Evolutionary conservation across 2,329 filamentous ascomycete species (phyloP), one percentile per base, ranked within the genome.

Genomic region (Chaetomiaceae sp.): DNA sequence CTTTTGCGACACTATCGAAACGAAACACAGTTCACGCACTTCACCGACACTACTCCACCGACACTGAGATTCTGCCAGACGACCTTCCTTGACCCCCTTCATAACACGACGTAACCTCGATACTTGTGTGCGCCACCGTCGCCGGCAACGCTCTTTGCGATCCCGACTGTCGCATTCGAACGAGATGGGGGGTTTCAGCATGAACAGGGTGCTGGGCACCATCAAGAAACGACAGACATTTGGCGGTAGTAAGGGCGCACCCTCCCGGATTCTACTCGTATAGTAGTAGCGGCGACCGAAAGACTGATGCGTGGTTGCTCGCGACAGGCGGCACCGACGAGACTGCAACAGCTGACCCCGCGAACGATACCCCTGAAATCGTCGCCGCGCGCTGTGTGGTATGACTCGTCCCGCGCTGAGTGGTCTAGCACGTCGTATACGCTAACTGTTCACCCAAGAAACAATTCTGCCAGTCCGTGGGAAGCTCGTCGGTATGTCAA

Each of bases 401-500:
- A 80, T 67, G 80, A 71, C 23, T 27, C 18, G 20, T 21, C 30
- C 11, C n/a, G 44, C 33, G 13, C 23, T 18, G 48, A 32, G 40
- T 30, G 5, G 8, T n/a, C 33, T 11, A n/a, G 27, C 7, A 25
- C 30, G 41, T 30, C 13, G 27, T 9, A 20, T 7, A 18, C 50
- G 47, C 64, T 62, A 40, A 61, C 58, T 25, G 29, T n/a, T 30
- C 37, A 33, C 29, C 34, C 57, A 66, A 91, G 88, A 87, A 78
- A 76, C 78, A 82, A 40, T 95, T 95, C 68, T 95, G 89, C 76
- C 86, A 92, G 71, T 86, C 87, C 45, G 83, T 81, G 58, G 77
- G 79, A 53, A 79, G 80, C 65, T 73, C 75, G 60, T 70, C 77
- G 62, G 77, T 82, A 77, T 54, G 72, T 73, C 33, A 20, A 23